Conservation (phyloP, 78 protist species). For the Speleostelium caveatum region DNA sequence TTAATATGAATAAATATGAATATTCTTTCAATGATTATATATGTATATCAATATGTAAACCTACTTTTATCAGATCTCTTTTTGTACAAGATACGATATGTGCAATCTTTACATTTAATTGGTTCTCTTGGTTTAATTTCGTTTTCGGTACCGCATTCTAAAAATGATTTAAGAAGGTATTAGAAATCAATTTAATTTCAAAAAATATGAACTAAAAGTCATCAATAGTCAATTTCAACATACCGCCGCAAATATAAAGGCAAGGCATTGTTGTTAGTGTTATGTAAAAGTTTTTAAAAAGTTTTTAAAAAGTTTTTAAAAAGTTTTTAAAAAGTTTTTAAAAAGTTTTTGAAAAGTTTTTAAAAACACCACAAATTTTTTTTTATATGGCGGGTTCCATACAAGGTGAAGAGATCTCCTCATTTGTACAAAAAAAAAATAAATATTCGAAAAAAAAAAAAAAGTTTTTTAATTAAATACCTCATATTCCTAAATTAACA, state of each 20-base stretch:
- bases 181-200: neutral
- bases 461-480: too few relatives aligned
- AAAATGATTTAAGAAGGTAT: neutral
- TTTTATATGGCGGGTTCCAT: too few relatives aligned
- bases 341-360: too few relatives aligned
- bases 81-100: slow-evolving; percentile 75
- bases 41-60: neutral
- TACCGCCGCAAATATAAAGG: slow-evolving; percentile 78
- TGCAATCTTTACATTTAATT: slow-evolving; percentile 71
- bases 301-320: too few relatives aligned
- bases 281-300: too few relatives aligned
- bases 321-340: too few relatives aligned
- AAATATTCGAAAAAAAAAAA: too few relatives aligned
- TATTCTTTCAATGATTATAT: neutral
- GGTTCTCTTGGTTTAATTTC: slow-evolving; percentile 77
- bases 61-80: slow-evolving; percentile 79
- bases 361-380: too few relatives aligned
- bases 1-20: neutral
- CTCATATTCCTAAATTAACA: too few relatives aligned
- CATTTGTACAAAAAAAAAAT: too few relatives aligned
- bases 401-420: too few relatives aligned
- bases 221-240: neutral
- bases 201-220: neutral
- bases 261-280: slow-evolving; percentile 80
- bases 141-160: slow-evolving; percentile 73